Evolutionary conservation across 2,329 filamentous ascomycete species (phyloP), one percentile per base, ranked within the genome.

Genomic region (Ophiostoma sp.): DNA sequence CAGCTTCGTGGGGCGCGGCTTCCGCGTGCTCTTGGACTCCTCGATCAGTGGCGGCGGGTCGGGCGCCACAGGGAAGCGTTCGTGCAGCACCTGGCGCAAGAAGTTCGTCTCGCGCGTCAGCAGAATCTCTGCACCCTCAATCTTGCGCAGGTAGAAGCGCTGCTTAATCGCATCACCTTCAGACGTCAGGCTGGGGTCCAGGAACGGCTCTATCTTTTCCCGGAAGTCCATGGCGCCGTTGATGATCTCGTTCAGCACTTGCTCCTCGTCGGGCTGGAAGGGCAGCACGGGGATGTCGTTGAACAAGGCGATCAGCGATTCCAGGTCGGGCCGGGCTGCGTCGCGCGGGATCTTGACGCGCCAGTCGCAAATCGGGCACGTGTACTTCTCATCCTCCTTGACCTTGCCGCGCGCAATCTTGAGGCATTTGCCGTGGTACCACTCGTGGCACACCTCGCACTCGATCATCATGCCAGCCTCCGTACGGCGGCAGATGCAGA

Each of bases 401-500:
- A 99, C 92, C 76, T 98, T 99, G 66, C 95, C 95, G 65, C 95
- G 87, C 2, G 95, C 95, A 75, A 99, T 97, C 81, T 99, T 99
- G 49, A 99, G 83, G 75, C 95, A 99, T 78, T 97, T 98, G 70
- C 95, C 94, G 75, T 99, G 95, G 76, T 99, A 99, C 95, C 95
- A 99, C 81, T 99, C 95, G 75, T 97, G 94, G 78, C 95, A 99
- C 52, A 97, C 83, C 77, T 98, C 95, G 77, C 95, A 99, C 79
- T 99, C 95, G 74, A 99, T 98, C 95, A 99, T 99, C 90, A 98
- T 96, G 66, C 95, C 95, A 49, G 94, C 93, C 78, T 99, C 95
- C 6, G 92, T 87, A 71, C 89, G 92, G 70, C 95, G 88, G 79
- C 95, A 99, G 73, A 99, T 97, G 78, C 95, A 99, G 77, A 98